Conservation (phyloP, 192 early-diverging fungal species). For the Coemansia sp. region DNA sequence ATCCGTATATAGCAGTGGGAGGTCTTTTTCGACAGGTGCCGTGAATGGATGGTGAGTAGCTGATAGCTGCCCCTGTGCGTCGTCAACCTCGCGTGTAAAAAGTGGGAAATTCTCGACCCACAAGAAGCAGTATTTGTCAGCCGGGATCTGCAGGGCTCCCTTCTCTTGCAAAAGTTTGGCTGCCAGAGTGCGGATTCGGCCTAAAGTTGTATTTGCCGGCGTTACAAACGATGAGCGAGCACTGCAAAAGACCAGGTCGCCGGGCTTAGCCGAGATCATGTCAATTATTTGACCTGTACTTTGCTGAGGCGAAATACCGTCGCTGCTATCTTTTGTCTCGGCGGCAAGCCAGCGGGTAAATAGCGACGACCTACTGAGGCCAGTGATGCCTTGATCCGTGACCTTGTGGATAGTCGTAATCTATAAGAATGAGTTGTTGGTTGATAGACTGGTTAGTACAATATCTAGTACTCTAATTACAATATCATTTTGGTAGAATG, state of each 20-base stretch:
- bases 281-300: background rate
- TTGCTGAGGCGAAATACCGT: background rate
- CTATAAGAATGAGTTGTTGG: background rate
- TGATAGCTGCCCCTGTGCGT: conserved; percentile 33
- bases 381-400: conserved; percentile 11
- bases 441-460: background rate
- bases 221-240: conserved; percentile 33
- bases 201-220: conserved; percentile 57
- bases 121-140: conserved; percentile 60
- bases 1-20: conserved; percentile 57
- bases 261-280: conserved; percentile 19
- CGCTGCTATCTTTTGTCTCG: background rate
- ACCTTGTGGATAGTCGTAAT: conserved; percentile 45
- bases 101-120: conserved; percentile 91
- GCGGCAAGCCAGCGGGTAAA: conserved; percentile 26
- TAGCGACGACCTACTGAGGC: conserved; percentile 27
- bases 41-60: conserved; percentile 95
- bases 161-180: conserved; percentile 52
- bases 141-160: conserved; percentile 52
- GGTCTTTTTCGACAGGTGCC: conserved; percentile 67
- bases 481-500: conserved; percentile 19
- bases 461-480: background rate
- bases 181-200: conserved; percentile 54
- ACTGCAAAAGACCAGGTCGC: conserved; percentile 43
- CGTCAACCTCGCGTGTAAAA: conserved; percentile 68